Conservation (phyloP, 805 yeast species). For the Candida easanensis region DNA sequence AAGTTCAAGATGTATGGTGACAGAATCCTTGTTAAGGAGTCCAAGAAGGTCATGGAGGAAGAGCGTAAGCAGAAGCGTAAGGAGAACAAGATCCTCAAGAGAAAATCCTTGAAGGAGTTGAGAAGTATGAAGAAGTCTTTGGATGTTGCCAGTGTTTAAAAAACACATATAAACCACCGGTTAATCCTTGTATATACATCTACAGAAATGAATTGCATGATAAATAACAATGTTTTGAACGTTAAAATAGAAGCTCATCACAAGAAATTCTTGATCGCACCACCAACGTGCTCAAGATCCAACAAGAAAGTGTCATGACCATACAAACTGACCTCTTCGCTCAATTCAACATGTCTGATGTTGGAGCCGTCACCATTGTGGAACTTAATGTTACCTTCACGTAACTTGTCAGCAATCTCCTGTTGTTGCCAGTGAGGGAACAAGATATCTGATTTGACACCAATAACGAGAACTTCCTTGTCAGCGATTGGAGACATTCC, state of each 20-base stretch:
- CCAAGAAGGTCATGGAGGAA: conserved; percentile 45
- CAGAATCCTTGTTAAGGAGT: conserved; percentile 55
- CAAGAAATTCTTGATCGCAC: conserved; percentile 66
- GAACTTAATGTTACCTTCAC: conserved; percentile 27
- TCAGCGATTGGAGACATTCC: conserved; percentile 66
- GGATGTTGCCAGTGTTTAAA: conserved; percentile 7
- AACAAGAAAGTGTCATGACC: conserved; percentile 92
- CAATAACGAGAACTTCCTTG: conserved; percentile 72
- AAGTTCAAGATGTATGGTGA: conserved; percentile 79
- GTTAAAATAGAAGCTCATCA: too few relatives aligned
- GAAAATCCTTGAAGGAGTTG: conserved; percentile 25
- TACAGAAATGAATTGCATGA: neutral
- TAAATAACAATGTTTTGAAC: too few relatives aligned
- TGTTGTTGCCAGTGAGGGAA: conserved; percentile 95
- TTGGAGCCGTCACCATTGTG: conserved; percentile 36
- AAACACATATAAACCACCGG: neutral
- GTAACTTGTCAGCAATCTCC: conserved; percentile 66
- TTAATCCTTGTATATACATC: neutral
- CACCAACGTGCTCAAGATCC: conserved; percentile 77
- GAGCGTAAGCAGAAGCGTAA: conserved; percentile 45
- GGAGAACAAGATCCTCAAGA: conserved; percentile 39
- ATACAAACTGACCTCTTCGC: conserved; percentile 71
- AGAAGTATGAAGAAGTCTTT: conserved; percentile 26
- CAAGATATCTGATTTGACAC: conserved; percentile 88
- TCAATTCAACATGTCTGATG: conserved; percentile 67